Percentiles rank a stretch among this genome's conserved stretches.
phyloP scores from a whole-genome alignment of 1,139 yeast species.

The Kodamaea derodonti region DNA sequence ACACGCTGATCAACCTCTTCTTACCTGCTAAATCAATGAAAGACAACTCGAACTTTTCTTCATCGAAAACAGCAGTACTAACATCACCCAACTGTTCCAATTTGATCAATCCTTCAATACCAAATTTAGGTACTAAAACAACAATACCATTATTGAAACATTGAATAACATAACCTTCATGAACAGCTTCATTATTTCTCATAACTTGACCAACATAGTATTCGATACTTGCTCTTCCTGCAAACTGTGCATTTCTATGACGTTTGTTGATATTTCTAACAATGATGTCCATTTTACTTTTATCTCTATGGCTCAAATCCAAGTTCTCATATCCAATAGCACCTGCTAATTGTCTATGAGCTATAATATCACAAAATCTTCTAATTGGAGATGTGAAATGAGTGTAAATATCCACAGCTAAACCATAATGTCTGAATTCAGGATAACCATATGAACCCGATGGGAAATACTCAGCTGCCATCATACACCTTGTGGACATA shows the following conservation, averaged over 20 bases:
- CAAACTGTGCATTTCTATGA: slow-evolving; percentile 97
- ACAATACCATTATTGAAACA: slow-evolving; percentile 95
- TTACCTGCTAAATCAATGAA: slow-evolving; percentile 47
- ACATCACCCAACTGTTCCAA: slow-evolving; percentile 71
- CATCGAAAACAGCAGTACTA: slow-evolving; percentile 65
- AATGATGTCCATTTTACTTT: slow-evolving; percentile 82
- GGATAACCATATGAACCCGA: slow-evolving; percentile 90
- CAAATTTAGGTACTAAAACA: slow-evolving; percentile 93
- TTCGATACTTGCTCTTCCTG: slow-evolving; percentile 96
- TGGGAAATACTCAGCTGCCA: slow-evolving; percentile 97
- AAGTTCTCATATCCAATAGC: slow-evolving; percentile 91
- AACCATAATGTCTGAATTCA: slow-evolving; percentile 96
- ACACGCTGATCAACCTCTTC: slow-evolving; percentile 58
- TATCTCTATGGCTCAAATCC: slow-evolving; percentile 81
- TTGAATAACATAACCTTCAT: slow-evolving; percentile 89
- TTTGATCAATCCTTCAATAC: slow-evolving; percentile 90
- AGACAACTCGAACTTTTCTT: slow-evolving; percentile 67
- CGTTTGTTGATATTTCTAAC: slow-evolving; percentile 88
- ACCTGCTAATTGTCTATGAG: slow-evolving; percentile 95
- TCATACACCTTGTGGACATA: slow-evolving; percentile 98
- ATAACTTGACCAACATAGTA: slow-evolving; percentile 97
- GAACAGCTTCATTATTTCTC: slow-evolving; percentile 68
- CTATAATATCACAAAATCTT: slow-evolving; percentile 96
- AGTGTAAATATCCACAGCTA: slow-evolving; percentile 95
- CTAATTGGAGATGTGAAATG: slow-evolving; percentile 99